A percentile compares a stretch with the other conserved stretches of the same genome.
These are phyloP conservation scores for Apiotrichum mycotoxinovorans DNA, from an alignment of 1,284 basidiomycete species.

Conservation along the genomic window DNA sequence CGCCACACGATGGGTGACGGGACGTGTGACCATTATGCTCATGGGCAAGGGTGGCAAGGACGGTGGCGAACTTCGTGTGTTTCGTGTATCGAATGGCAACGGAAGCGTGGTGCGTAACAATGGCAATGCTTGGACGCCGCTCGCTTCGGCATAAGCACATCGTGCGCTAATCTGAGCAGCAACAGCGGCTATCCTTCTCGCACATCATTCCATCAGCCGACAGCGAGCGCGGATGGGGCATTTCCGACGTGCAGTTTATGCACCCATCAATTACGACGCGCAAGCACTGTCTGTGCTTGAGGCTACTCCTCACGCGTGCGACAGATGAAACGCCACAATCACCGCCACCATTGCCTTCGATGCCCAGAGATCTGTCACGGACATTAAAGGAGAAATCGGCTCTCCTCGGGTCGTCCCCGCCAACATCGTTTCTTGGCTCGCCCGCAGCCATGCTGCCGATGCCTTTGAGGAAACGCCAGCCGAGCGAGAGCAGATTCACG, in stretches of 20 bases:
- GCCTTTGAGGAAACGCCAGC: constrained; percentile 3
- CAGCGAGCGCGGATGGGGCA: constrained; percentile 5
- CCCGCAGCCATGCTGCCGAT: background rate
- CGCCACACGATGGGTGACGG: constrained; percentile 7
- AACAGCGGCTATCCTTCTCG: constrained; percentile 6
- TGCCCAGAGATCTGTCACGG: background rate
- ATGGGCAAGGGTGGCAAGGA: constrained; percentile 14
- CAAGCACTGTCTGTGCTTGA: constrained; percentile 7
- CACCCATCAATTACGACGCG: constrained; percentile 14
- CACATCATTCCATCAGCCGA: constrained; percentile 3
- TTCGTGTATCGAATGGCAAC: background rate
- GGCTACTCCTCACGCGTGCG: constrained; percentile 1
- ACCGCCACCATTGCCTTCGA: background rate
- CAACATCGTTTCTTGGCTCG: background rate
- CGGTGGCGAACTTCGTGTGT: constrained; percentile 15
- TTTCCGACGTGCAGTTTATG: constrained; percentile 18
- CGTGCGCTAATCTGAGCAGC: background rate
- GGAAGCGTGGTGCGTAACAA: constrained; percentile 1
- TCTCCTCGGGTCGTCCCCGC: background rate
- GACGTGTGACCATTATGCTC: constrained; percentile 5
- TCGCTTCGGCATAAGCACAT: background rate
- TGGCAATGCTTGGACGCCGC: background rate
- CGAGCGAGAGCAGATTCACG: constrained; percentile 5
- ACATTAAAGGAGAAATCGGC: background rate
- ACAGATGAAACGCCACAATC: background rate